These are phyloP conservation scores for Arachis hypogaea DNA, from an alignment of 306 rosid genomes.

Conservation along the genomic window DNA sequence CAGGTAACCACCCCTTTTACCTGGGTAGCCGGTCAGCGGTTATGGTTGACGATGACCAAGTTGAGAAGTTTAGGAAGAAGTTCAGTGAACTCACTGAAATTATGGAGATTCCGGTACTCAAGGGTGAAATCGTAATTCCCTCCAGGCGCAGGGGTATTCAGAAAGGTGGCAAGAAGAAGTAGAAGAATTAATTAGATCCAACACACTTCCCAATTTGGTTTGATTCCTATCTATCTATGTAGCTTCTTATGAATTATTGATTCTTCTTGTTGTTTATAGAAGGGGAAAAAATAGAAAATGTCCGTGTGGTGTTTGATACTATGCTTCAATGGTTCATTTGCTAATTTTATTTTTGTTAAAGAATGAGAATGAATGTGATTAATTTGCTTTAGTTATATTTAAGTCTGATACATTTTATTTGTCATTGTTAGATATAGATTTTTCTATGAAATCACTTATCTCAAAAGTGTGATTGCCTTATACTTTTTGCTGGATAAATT, in stretches of 20 bases:
- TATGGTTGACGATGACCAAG: constrained; percentile 74
- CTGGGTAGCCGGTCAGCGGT: constrained; percentile 72
- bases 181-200: neutral
- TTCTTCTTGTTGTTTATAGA: too few relatives aligned
- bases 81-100: constrained; percentile 59
- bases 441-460: too few relatives aligned
- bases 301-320: constrained; percentile 32
- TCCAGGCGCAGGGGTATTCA: constrained; percentile 57
- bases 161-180: constrained; percentile 86
- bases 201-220: neutral
- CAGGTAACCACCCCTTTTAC: constrained; percentile 95
- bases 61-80: constrained; percentile 94
- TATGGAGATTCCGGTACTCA: constrained; percentile 86
- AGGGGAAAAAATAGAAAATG: neutral
- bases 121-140: constrained; percentile 82
- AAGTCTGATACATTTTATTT: too few relatives aligned
- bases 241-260: too few relatives aligned
- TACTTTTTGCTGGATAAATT: too few relatives aligned
- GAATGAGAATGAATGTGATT: neutral
- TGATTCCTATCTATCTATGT: too few relatives aligned
- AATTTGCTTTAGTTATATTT: neutral
- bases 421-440: too few relatives aligned
- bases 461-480: too few relatives aligned
- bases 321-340: constrained; percentile 7
- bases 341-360: neutral